Base-by-base conservation (phyloP, 805 yeast species). In the Pichia insulana region DNA sequence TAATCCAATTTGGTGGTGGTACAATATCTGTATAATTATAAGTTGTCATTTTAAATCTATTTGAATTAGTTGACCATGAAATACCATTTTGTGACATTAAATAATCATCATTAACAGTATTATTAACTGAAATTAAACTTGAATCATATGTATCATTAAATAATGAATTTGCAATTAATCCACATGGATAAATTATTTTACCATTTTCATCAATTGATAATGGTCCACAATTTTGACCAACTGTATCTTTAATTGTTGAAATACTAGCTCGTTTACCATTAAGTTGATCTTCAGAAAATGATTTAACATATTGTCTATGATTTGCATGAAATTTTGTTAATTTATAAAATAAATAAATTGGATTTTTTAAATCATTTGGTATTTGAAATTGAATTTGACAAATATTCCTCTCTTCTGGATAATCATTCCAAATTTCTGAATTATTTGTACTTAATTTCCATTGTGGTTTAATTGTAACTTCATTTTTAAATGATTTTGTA, bases 281-380 rank as follows among this genome's bases (percentile, higher is more conserved):
- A 39, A 90, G 57, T 63, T 90, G 98, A 43, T 73, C 73, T 53
- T 82, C 77, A 59, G 88, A 89, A 60, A 73, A 83, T 9, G 95
- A 83, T 52, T 77, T 78, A n/a, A 88, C 97, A 58, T 83, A 92
- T 52, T 94, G 83, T 49, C 98, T 78, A 66, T 90, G 98, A 63
- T 92, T 90, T 57, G 94, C 96, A 62, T 71, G 86, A 61, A 90
- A 92, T 59, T 84, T 83, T 37, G 95, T 85, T 51, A 90, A 65
- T 51, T 79, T 78, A 66, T 90, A 90, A 64, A 83, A 92, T 48
- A 87, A 57, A 58, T 71, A 88, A 13, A 89, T 67, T 7, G 95
- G 87, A 2, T 82, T 76, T 26, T 80, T 74, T 58, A 90, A 68
- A 40, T 79, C 79, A 44, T 72, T 68, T 16, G 96, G 95, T 30